Evolutionary conservation across 1,284 basidiomycete genomes (phyloP).

Genomic region (Lignosus rhinocerotis): DNA sequence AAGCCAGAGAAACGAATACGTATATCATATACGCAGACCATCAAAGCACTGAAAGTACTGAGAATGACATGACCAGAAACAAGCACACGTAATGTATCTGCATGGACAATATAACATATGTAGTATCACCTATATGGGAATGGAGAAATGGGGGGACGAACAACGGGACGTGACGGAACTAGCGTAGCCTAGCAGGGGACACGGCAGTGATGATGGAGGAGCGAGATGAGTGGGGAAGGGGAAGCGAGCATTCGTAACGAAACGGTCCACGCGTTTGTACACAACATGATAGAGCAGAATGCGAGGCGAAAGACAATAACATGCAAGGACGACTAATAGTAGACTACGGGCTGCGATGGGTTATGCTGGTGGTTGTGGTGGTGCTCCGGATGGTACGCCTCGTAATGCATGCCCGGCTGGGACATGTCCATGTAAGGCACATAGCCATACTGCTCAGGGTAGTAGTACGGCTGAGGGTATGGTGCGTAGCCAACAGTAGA

Average conservation of each 20-base stretch:
- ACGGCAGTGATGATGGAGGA: neutral
- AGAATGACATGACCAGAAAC: slow-evolving; percentile 10
- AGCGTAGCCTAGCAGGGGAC: slow-evolving; percentile 2
- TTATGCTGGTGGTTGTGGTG: slow-evolving; percentile 25
- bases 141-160: neutral
- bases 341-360: slow-evolving; percentile 50
- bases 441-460: slow-evolving; percentile 68
- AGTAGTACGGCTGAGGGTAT: slow-evolving; percentile 63
- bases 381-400: slow-evolving; percentile 59
- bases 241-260: slow-evolving; percentile 1
- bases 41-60: slow-evolving; percentile 8
- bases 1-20: neutral
- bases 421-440: slow-evolving; percentile 65
- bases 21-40: slow-evolving; percentile 6
- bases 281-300: slow-evolving; percentile 33
- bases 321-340: slow-evolving; percentile 48
- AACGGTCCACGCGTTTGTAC: slow-evolving; percentile 16
- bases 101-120: slow-evolving; percentile 13
- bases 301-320: slow-evolving; percentile 20
- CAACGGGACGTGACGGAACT: neutral
- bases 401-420: slow-evolving; percentile 58
- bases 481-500: slow-evolving; percentile 48
- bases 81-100: slow-evolving; percentile 19
- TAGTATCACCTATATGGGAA: slow-evolving; percentile 12
- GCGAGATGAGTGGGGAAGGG: neutral